phyloP scores from a whole-genome alignment of 139 green algal species.

The Ettlia oleoabundans region DNA sequence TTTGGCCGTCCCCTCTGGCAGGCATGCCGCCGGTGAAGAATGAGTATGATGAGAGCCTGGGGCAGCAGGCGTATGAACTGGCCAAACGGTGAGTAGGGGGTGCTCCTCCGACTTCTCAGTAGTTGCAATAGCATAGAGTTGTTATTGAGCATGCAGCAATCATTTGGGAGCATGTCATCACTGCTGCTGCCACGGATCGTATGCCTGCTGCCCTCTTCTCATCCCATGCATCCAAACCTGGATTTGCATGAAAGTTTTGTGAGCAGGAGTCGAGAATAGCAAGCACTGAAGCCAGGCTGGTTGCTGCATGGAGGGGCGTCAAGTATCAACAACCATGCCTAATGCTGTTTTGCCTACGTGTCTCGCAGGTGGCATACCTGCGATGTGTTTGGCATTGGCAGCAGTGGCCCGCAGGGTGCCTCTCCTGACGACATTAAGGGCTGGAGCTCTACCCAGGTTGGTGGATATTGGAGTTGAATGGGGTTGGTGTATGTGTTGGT shows the following conservation, averaged over 20 bases:
- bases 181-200: too few relatives aligned
- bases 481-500: neutral
- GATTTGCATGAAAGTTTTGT: too few relatives aligned
- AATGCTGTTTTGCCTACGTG: neutral
- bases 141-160: too few relatives aligned
- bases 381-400: constrained; percentile 72
- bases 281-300: too few relatives aligned
- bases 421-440: constrained; percentile 60
- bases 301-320: too few relatives aligned
- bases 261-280: too few relatives aligned
- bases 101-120: neutral
- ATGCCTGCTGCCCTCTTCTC: too few relatives aligned
- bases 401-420: constrained; percentile 37
- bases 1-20: too few relatives aligned
- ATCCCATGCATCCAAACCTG: too few relatives aligned
- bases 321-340: too few relatives aligned
- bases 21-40: constrained; percentile 82
- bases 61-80: constrained; percentile 64
- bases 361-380: constrained; percentile 28
- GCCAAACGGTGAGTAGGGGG: constrained; percentile 57
- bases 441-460: constrained; percentile 65
- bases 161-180: too few relatives aligned
- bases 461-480: neutral
- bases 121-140: too few relatives aligned
- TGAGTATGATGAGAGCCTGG: constrained; percentile 74